Evolutionary conservation across 805 yeast genomes (phyloP).

Genomic region (Starmerella scarabaei): DNA sequence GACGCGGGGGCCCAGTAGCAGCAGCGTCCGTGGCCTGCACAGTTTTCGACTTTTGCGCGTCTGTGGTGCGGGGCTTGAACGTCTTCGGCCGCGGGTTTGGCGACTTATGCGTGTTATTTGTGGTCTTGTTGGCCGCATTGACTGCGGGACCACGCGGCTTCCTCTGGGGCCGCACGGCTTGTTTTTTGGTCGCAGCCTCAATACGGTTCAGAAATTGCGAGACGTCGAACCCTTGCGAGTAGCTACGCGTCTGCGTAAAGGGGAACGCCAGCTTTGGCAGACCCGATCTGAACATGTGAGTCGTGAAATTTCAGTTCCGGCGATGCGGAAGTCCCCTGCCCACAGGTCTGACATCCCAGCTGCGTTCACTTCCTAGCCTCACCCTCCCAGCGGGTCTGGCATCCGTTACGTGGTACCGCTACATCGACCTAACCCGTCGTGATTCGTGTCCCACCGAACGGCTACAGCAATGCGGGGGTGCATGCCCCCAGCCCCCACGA

Average conservation of each 20-base stretch:
- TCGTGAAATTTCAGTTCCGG: not conserved
- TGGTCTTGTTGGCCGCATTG: not conserved
- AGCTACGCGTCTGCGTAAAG: conserved; percentile 3
- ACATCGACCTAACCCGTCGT: too few relatives aligned
- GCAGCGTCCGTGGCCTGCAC: not conserved
- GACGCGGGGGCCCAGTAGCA: not conserved
- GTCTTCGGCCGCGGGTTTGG: not conserved
- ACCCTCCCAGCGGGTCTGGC: too few relatives aligned
- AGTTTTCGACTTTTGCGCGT: not conserved
- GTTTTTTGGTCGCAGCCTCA: conserved; percentile 17
- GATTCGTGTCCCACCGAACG: too few relatives aligned
- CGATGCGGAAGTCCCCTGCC: too few relatives aligned
- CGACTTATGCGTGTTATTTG: too few relatives aligned
- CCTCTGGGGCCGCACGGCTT: not conserved
- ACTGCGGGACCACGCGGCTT: not conserved
- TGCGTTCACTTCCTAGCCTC: too few relatives aligned
- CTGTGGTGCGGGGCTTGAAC: not conserved
- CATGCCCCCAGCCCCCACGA: too few relatives aligned
- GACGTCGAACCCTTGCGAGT: conserved; percentile 19
- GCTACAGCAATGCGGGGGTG: too few relatives aligned
- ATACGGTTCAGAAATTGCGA: conserved; percentile 17
- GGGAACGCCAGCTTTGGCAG: not conserved
- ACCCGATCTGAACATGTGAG: not conserved
- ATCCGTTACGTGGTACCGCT: too few relatives aligned
- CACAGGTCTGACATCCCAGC: too few relatives aligned